Conservation (phyloP, 164 flowering plant species). For the Taxillus chinensis region DNA sequence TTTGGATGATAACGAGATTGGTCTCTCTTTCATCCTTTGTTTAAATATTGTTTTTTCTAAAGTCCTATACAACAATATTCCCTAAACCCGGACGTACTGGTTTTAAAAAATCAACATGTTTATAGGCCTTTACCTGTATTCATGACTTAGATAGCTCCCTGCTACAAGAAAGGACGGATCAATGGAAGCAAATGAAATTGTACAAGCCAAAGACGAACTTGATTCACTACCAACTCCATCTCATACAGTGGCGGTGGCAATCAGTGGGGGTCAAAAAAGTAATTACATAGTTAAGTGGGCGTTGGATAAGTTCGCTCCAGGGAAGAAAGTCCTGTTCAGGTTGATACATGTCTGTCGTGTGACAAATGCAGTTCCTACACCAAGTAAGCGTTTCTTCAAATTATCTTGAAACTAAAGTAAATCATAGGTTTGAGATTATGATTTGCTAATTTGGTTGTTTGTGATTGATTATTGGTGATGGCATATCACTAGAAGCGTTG, state of each 20-base stretch:
- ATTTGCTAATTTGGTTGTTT: too few species aligned
- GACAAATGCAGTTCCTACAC: slow-evolving; percentile 44
- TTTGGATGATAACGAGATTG: too few species aligned
- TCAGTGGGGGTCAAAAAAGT: slow-evolving; percentile 50
- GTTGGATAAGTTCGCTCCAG: slow-evolving; percentile 55
- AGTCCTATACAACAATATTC: too few species aligned
- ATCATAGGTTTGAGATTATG: too few species aligned
- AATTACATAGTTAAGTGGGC: slow-evolving; percentile 67
- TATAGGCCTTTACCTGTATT: too few species aligned
- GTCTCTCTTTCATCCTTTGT: too few species aligned
- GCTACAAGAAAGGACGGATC: not conserved
- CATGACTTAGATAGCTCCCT: not conserved
- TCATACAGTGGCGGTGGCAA: slow-evolving; percentile 43
- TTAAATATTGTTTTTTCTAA: too few species aligned
- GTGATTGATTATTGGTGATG: too few species aligned
- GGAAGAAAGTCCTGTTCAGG: slow-evolving; percentile 46
- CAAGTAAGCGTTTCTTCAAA: slow-evolving; percentile 30
- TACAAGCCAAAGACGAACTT: slow-evolving; percentile 16
- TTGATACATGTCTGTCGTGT: slow-evolving; percentile 52
- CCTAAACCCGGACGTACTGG: too few species aligned
- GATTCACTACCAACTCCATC: slow-evolving; percentile 12
- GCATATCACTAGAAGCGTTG: too few species aligned
- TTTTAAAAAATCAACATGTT: too few species aligned
- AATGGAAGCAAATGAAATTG: slow-evolving; percentile 29
- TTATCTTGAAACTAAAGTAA: too few species aligned